phyloP scores from a whole-genome alignment of 768 basidiomycete genomes.

The Tylopilus intermedius region DNA sequence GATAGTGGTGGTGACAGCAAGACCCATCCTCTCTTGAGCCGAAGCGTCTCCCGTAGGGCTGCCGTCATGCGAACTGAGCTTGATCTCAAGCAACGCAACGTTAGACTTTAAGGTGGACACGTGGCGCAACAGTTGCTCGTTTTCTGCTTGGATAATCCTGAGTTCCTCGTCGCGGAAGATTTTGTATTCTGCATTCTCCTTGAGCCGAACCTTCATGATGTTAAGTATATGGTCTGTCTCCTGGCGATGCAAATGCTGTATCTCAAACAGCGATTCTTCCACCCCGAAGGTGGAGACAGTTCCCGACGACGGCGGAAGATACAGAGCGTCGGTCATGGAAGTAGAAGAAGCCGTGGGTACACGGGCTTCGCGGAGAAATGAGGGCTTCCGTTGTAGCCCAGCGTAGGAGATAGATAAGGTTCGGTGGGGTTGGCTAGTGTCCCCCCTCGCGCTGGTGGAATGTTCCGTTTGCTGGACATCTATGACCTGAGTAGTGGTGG shows the following conservation, averaged over 20 bases:
- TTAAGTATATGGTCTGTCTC: slow-evolving; percentile 1
- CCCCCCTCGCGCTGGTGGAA: background rate
- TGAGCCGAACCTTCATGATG: background rate
- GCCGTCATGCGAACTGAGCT: background rate
- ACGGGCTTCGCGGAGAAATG: background rate
- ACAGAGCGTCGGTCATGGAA: background rate
- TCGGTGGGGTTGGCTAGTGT: background rate
- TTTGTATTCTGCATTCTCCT: background rate
- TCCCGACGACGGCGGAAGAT: background rate
- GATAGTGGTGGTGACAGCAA: background rate
- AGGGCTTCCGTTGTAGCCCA: background rate
- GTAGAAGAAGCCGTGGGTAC: background rate
- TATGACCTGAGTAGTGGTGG: background rate
- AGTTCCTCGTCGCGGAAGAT: background rate
- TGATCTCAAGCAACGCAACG: background rate
- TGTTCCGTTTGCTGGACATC: background rate
- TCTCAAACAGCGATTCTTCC: background rate
- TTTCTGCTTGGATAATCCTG: background rate
- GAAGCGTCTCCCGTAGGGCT: background rate
- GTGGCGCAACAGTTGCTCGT: background rate
- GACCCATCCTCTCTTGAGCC: background rate
- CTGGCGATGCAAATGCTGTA: background rate
- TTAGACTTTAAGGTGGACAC: background rate
- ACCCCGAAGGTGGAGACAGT: too few relatives aligned
- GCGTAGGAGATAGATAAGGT: background rate